Conservation (phyloP, 495 filamentous ascomycete genomes). For the Mytilinidion resinicola region DNA sequence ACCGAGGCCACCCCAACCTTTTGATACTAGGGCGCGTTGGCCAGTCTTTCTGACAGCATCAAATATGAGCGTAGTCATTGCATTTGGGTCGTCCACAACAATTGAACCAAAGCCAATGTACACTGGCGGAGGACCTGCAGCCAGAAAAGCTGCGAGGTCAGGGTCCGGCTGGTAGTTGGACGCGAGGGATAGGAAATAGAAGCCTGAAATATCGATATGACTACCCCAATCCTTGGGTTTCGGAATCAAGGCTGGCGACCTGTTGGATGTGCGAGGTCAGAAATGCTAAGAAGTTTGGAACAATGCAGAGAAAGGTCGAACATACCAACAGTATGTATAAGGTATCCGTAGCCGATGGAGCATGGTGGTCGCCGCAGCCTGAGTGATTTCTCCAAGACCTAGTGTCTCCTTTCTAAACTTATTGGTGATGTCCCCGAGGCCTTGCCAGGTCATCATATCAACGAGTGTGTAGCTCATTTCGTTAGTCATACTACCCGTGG, state of each 20-base stretch:
- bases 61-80: conserved; percentile 82
- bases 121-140: conserved; percentile 64
- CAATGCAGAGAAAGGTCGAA: not conserved
- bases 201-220: conserved; percentile 66
- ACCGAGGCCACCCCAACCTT: conserved; percentile 74
- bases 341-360: conserved; percentile 60
- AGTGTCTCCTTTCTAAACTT: conserved; percentile 60
- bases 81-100: conserved; percentile 77
- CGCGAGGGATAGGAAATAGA: conserved; percentile 63
- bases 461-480: conserved; percentile 68
- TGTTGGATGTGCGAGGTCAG: not conserved
- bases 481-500: conserved; percentile 55
- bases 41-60: conserved; percentile 88
- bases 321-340: conserved; percentile 68
- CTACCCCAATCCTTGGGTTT: conserved; percentile 71
- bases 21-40: conserved; percentile 72
- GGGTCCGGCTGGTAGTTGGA: conserved; percentile 57
- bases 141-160: conserved; percentile 58
- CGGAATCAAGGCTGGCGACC: conserved; percentile 64
- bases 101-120: conserved; percentile 97
- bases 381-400: conserved; percentile 59
- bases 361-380: conserved; percentile 61
- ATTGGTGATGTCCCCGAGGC: conserved; percentile 70
- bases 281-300: not conserved
- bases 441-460: conserved; percentile 78